A percentile compares a stretch with the other conserved stretches of the same genome.
Conservation (phyloP, 352 stramenopile species). For the Halophytophthora batemanensis region DNA sequence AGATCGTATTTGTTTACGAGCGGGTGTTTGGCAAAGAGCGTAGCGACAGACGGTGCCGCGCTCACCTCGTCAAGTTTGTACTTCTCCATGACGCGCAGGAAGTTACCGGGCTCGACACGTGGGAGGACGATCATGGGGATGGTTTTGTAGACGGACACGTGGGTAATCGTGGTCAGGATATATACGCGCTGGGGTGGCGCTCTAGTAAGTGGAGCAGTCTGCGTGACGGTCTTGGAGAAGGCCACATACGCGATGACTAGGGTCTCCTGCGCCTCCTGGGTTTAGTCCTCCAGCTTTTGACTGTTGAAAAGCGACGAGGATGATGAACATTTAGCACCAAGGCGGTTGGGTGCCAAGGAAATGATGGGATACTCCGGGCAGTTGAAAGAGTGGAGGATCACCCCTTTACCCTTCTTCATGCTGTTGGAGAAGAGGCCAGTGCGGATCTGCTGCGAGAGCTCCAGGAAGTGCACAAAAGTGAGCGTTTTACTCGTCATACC, state of each 20-base stretch:
- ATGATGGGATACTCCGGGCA: constrained; percentile 53
- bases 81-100: constrained; percentile 76
- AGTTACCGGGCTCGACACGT: constrained; percentile 88
- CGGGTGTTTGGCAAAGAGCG: constrained; percentile 78
- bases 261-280: constrained; percentile 15
- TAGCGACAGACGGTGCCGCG: constrained; percentile 81
- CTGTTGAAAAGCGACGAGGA: constrained; percentile 34
- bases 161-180: constrained; percentile 89
- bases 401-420: constrained; percentile 40
- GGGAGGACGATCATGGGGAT: constrained; percentile 81
- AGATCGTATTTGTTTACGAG: constrained; percentile 88
- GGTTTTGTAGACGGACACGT: constrained; percentile 79
- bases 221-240: constrained; percentile 15
- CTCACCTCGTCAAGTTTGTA: constrained; percentile 32
- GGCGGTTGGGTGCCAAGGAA: constrained; percentile 37
- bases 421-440: constrained; percentile 28
- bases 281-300: constrained; percentile 35
- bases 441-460: constrained; percentile 21
- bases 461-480: constrained; percentile 27
- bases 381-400: constrained; percentile 50
- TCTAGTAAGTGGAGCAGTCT: constrained; percentile 14
- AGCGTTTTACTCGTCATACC: constrained; percentile 32
- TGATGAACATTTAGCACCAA: constrained; percentile 42
- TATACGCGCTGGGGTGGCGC: constrained; percentile 16
- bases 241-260: constrained; percentile 33